Base-by-base conservation (phyloP, 164 flowering plant genomes). In the Vitis rotundifolia region DNA sequence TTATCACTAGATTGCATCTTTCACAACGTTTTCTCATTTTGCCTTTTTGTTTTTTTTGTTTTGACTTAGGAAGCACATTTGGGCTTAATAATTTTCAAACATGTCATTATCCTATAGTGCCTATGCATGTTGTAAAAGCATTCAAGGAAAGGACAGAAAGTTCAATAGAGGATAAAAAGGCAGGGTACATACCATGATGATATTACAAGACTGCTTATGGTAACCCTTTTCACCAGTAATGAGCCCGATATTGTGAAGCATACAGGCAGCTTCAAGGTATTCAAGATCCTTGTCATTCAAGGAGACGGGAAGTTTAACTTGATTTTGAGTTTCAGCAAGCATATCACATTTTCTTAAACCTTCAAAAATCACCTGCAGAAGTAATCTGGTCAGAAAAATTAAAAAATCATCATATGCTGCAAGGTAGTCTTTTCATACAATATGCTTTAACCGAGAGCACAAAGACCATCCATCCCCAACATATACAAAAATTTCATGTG, bases 201-300 rank as follows among this genome's bases (percentile, higher is more conserved):
- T 76, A 57, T 63, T 76, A 68, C 73, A 87, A 18, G 92, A 85
- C 58, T 80, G 86, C 75, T 89, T 89, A 77, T 89, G 93, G 71
- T 86, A 89, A 16, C 93, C 86, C 71, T 86, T 87, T 76, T 84
- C 79, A 55, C 91, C 90, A 74, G 72, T 60, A 74, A 64, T 77
- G 49, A 72, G 69, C 44, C 93, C 97, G 67, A 89, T 82, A 66
- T 80, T 84, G 76, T 89, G 92, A 78, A 91, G 93, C 77, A 91
- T 69, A 76, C 90, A 84, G 18, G 93, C 93, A 78, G 92, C 93
- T 82, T 91, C 91, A 61, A 91, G 87, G 76, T 81, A 89, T 72
- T 91, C 93, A 67, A 87, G 80, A 83, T 91, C 88, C 73, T 77
- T 82, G 13, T 78, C 87, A 71, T 77, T 81, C 70, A 84, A 78